Base-by-base conservation (phyloP, 805 yeast genomes). In the Komagataella mondaviorum region DNA sequence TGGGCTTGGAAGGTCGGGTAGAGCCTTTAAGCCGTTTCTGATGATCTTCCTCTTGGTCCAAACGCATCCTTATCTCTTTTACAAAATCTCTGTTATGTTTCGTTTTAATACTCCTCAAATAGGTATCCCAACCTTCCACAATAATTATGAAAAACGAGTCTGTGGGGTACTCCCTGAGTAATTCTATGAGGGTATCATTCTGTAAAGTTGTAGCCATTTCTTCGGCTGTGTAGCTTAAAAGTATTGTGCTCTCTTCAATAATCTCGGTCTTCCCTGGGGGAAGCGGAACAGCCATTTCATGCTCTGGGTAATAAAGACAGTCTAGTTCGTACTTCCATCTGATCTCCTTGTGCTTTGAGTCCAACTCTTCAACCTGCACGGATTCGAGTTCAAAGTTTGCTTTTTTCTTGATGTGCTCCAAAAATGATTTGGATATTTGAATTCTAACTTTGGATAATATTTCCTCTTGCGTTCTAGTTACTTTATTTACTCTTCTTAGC, bases 251-350 rank as follows among this genome's bases (percentile, higher is more conserved):
- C 57, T 84, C 89, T 4, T 68, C 65, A 0, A 70, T 53, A 2
- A 71, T 8, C 14, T 30, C 39, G 8, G 8, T 30, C n/a, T 30
- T 30, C 14, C 39, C 39, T 60, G 65, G 1, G 70, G 63, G 0
- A 62, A 65, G 49, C 76, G 90, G 90, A 7, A 77, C 70, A 55
- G 80, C 83, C 0, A 74, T 57, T 53, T 80, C 85, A 23, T 68
- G 67, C 1, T 60, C 59, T 7, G 65, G 55, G 56, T 78, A 76
- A 62, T 81, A 84, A 1, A 59, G 60, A 0, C 85, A 75, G 20
- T 63, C 68, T 4, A 75, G 69, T 17, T 65, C 65, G 46, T 89
- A 64, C 48, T 71, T 67, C 77, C 85, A 83, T 49, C 65, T 63
- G 1, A 83, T 71, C 3, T 72, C 51, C 0, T 83, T 83, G 2